These are phyloP conservation scores for Linderina pennispora DNA, from an alignment of 192 early-diverging fungal species.

Conservation along the genomic window DNA sequence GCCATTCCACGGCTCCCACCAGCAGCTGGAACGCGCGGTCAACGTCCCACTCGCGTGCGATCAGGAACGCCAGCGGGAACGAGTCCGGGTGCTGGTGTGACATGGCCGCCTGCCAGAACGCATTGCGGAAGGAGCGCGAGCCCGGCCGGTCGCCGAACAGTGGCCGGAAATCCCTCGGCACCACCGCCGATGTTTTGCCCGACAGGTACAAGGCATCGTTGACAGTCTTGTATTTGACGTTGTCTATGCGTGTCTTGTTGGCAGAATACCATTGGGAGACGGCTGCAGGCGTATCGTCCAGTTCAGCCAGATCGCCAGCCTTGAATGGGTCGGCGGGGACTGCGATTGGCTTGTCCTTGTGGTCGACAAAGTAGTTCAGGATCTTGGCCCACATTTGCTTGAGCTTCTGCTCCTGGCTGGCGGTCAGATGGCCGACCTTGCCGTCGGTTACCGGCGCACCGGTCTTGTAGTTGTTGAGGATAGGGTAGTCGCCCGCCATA, in stretches of 20 bases:
- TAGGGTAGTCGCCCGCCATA: no score
- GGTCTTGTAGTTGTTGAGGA: conserved; percentile 18
- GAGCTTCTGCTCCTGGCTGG: conserved; percentile 18
- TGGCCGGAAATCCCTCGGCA: conserved; percentile 21
- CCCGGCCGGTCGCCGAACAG: conserved; percentile 17
- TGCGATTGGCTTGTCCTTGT: conserved; percentile 14
- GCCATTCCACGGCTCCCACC: conserved; percentile 61
- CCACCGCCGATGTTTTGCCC: conserved; percentile 8
- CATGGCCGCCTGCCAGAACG: conserved; percentile 35
- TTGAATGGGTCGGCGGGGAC: conserved; percentile 15
- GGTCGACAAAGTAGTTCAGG: conserved; percentile 16
- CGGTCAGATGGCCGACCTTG: conserved; percentile 16
- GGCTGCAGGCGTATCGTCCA: not conserved
- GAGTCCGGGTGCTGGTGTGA: conserved; percentile 55
- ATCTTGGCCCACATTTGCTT: conserved; percentile 30
- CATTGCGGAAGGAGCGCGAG: conserved; percentile 14
- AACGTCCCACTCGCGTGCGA: conserved; percentile 75
- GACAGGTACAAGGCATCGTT: conserved; percentile 27
- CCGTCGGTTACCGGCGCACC: conserved; percentile 8
- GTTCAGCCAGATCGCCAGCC: not conserved
- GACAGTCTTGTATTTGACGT: conserved; percentile 21
- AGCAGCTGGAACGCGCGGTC: conserved; percentile 60
- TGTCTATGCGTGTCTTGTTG: conserved; percentile 8
- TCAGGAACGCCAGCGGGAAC: conserved; percentile 63
- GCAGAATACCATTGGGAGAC: conserved; percentile 25